phyloP scores from a whole-genome alignment of 371 early-diverging fungal species.

The Mycotypha africana region DNA sequence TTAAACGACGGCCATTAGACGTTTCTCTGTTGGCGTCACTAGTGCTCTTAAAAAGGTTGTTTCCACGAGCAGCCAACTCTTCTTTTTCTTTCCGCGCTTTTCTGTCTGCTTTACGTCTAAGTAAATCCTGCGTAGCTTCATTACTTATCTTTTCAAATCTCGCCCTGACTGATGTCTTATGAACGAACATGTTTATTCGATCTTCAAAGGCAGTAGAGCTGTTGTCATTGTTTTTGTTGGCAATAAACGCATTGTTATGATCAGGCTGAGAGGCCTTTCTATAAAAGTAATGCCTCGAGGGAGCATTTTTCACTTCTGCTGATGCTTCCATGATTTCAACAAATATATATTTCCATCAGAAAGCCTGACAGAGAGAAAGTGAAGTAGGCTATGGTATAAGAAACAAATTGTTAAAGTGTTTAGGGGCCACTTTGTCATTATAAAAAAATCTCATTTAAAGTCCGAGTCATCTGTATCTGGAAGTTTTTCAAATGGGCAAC shows the following conservation, averaged over 20 bases:
- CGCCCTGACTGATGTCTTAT: slow-evolving; percentile 1
- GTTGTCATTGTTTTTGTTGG: slow-evolving; percentile 11
- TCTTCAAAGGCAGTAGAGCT: slow-evolving; percentile 14
- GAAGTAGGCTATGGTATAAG: no score
- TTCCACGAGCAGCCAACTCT: background rate
- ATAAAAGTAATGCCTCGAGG: slow-evolving; percentile 20
- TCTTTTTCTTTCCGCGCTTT: slow-evolving; percentile 21
- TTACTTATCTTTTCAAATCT: background rate
- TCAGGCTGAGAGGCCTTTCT: slow-evolving; percentile 16
- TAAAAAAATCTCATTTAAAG: no score
- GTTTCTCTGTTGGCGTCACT: background rate
- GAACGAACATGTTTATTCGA: slow-evolving; percentile 7
- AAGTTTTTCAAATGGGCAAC: no score
- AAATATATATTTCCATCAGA: no score
- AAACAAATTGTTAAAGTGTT: no score
- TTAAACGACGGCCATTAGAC: no score
- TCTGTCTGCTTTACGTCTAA: slow-evolving; percentile 18
- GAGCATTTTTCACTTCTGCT: slow-evolving; percentile 6
- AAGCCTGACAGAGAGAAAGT: no score
- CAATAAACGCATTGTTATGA: slow-evolving; percentile 5
- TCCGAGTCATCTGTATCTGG: no score
- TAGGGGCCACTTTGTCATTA: no score
- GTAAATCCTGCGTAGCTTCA: slow-evolving; percentile 7
- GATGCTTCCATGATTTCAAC: slow-evolving; percentile 7
- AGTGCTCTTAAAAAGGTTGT: background rate